A percentile compares a stretch with the other conserved stretches of the same genome.
Conservation (phyloP, 108 stramenopile genomes). For the Fistulifera pelliculosa region DNA sequence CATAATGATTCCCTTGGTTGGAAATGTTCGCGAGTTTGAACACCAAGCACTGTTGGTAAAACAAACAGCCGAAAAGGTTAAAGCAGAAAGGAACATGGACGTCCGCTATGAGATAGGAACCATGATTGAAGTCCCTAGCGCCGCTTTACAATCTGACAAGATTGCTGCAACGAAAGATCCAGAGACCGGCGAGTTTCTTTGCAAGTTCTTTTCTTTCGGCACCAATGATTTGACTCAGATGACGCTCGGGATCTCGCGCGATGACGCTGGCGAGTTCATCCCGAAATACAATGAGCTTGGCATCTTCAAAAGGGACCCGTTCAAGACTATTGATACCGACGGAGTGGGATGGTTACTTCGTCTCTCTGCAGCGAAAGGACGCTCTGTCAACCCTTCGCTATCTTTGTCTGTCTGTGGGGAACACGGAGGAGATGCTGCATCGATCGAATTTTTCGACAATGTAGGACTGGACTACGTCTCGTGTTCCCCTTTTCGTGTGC, state of each 20-base stretch:
- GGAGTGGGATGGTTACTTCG: constrained; percentile 73
- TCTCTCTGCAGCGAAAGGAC: constrained; percentile 44
- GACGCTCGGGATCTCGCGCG: constrained; percentile 77
- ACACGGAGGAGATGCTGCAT: constrained; percentile 79
- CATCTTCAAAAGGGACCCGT: constrained; percentile 78
- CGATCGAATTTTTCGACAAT: constrained; percentile 58
- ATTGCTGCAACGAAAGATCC: constrained; percentile 58
- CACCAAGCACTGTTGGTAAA: constrained; percentile 53
- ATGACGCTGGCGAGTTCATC: constrained; percentile 77
- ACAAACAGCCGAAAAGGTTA: constrained; percentile 38
- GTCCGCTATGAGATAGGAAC: constrained; percentile 74
- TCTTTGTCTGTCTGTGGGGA: constrained; percentile 80
- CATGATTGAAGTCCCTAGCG: constrained; percentile 87
- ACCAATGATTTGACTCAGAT: constrained; percentile 87
- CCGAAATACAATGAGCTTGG: constrained; percentile 67
- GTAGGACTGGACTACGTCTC: constrained; percentile 77
- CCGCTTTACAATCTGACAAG: constrained; percentile 61
- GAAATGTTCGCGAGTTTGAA: constrained; percentile 43
- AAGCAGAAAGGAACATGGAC: constrained; percentile 32
- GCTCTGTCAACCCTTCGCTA: constrained; percentile 39
- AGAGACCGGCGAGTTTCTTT: constrained; percentile 44
- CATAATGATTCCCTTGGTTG: constrained; percentile 65
- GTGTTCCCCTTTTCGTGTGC: constrained; percentile 85
- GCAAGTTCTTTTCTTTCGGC: constrained; percentile 77
- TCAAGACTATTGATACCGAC: constrained; percentile 73